Base-by-base conservation (phyloP, 2,329 filamentous ascomycete genomes). In the Phoma sp. region DNA sequence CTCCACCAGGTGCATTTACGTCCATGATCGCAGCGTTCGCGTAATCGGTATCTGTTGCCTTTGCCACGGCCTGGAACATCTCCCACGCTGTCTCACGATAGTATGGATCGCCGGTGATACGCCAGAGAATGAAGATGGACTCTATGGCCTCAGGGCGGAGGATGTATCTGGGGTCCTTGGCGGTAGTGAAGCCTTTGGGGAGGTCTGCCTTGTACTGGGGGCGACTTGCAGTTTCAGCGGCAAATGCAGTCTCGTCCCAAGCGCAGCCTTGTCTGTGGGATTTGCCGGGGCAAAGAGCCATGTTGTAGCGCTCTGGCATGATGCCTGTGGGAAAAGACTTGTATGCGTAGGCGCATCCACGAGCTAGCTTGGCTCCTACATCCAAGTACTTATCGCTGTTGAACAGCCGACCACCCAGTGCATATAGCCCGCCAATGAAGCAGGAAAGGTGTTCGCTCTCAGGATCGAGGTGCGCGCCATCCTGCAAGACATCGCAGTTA, bases 301-400 rank as follows among this genome's bases (percentile, higher is more conserved):
- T 75, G 29, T 78, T 72, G 65, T 84, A 85, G 26, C 75, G 69
- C 62, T 87, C 84, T 0, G 84, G 83, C 84, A 87, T 87, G 47
- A 87, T 80, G 1, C 84, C 84, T 1, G 81, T 77, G 1, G 79
- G 78, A 7, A 82, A 80, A 4, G 78, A 76, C 57, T 81, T 77
- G 64, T 87, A 87, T 2, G 83, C 81, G 80, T 83, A 87, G 23
- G 84, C 78, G 66, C 84, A 87, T 12, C 83, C 84, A 39, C 85
- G 80, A 0, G 83, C 84, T 21, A 87, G 73, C 64, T 84, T 81
- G 47, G 74, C 74, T 17, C 82, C 84, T 26, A 84, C 77, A 2
- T 81, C 75, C 53, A 87, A 71, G 60, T 86, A 83, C 15, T 70
- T 69, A 2, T 81, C 73, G 33, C 81, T 73, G 20, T 77, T 72